Percentiles rank a stretch among this genome's conserved stretches.
These are phyloP conservation scores for Taxillus chinensis DNA, from an alignment of 164 flowering plant genomes.

Conservation along the genomic window DNA sequence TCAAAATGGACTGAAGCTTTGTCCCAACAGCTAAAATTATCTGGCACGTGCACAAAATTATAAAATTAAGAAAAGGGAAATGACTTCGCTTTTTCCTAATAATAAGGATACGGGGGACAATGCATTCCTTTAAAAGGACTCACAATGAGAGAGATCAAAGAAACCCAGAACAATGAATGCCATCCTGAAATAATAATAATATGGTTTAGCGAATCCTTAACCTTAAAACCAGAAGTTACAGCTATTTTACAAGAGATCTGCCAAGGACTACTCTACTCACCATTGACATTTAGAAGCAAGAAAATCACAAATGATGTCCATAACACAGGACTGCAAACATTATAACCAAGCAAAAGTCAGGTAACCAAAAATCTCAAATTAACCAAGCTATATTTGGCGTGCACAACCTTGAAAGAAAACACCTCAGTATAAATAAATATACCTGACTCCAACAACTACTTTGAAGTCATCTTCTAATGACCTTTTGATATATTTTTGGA, in stretches of 20 bases:
- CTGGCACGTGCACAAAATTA: constrained; percentile 14
- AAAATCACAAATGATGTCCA: constrained; percentile 49
- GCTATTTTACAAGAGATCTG: neutral
- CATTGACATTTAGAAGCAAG: constrained; percentile 42
- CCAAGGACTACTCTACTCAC: constrained; percentile 16
- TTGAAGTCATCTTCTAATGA: constrained; percentile 65
- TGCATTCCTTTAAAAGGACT: constrained; percentile 12
- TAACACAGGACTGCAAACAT: constrained; percentile 31
- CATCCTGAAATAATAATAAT: constrained; percentile 33
- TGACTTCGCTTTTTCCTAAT: neutral
- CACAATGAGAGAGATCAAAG: constrained; percentile 45
- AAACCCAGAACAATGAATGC: constrained; percentile 42
- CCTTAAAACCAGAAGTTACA: neutral
- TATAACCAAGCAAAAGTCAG: neutral
- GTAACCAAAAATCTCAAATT: too few relatives aligned
- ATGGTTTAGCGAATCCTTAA: neutral
- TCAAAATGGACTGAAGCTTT: constrained; percentile 42
- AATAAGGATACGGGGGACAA: neutral
- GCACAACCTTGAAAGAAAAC: neutral
- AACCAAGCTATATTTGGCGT: neutral
- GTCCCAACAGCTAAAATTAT: constrained; percentile 44
- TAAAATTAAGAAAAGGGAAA: neutral
- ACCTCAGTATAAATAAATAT: neutral
- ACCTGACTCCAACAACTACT: constrained; percentile 60
- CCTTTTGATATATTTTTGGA: constrained; percentile 55